Conservation (phyloP, 2,329 filamentous ascomycete genomes). For the Triangularia setosa region DNA sequence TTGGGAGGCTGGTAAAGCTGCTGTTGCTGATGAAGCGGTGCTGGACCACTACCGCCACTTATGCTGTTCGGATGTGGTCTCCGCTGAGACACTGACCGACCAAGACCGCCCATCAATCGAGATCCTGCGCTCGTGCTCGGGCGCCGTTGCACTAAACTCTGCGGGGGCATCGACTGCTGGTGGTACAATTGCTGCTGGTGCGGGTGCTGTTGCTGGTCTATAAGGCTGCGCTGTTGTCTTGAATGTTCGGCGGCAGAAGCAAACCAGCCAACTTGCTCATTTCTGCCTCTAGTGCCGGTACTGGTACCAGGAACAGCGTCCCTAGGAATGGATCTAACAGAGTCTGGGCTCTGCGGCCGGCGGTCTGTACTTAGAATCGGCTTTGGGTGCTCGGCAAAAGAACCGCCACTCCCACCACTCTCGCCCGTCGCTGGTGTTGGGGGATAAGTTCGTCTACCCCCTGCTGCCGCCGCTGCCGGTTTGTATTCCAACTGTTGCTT, state of each 20-base stretch:
- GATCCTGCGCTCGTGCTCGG: background rate
- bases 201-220: background rate
- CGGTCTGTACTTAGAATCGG: background rate
- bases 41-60: background rate
- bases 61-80: background rate
- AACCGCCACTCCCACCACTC: background rate
- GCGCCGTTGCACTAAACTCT: background rate
- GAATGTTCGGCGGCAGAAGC: constrained; percentile 34
- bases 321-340: constrained; percentile 26
- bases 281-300: constrained; percentile 11
- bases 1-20: background rate
- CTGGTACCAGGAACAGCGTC: constrained; percentile 29
- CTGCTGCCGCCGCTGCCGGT: constrained; percentile 11
- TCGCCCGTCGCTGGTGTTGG: background rate
- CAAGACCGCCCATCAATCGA: background rate
- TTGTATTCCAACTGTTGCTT: constrained; percentile 32
- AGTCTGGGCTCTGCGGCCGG: constrained; percentile 3
- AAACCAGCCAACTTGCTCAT: constrained; percentile 34
- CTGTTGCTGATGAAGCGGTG: background rate
- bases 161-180: background rate
- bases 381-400: background rate
- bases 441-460: constrained; percentile 15
- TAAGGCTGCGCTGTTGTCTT: constrained; percentile 15
- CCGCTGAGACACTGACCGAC: background rate
- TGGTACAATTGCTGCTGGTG: background rate